Evolutionary conservation across 2,329 filamentous ascomycete species (phyloP).

Genomic region (Ustilaginoidea virens): DNA sequence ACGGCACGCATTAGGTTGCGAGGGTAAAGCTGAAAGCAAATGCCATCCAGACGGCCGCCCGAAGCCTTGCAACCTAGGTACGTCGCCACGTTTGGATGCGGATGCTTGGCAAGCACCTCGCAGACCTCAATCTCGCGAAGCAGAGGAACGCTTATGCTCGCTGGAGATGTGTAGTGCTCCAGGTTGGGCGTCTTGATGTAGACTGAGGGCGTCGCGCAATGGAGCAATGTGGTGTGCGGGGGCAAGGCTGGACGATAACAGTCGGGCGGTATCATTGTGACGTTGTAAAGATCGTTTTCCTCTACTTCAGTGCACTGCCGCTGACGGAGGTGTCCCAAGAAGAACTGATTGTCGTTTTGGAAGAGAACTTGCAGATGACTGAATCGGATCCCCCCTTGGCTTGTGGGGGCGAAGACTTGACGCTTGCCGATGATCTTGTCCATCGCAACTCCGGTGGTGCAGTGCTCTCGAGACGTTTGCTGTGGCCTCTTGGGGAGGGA

Average conservation of each 20-base stretch:
- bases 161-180: not conserved
- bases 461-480: too few relatives aligned
- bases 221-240: not conserved
- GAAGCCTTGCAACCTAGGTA: constrained; percentile 7
- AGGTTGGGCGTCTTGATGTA: constrained; percentile 1
- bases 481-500: too few relatives aligned
- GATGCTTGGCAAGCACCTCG: constrained; percentile 6
- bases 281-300: not conserved
- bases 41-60: constrained; percentile 6
- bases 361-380: not conserved
- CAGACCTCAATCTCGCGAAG: constrained; percentile 6
- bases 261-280: not conserved
- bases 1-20: constrained; percentile 3
- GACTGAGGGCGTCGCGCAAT: not conserved
- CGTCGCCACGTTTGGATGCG: constrained; percentile 8
- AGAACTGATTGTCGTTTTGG: not conserved
- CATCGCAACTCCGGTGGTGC: not conserved
- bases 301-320: not conserved
- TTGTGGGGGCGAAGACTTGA: not conserved
- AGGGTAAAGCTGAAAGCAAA: constrained; percentile 6
- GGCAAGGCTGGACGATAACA: not conserved
- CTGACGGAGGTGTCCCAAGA: not conserved
- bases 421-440: not conserved
- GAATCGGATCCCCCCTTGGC: not conserved
- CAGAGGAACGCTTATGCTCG: not conserved